These are phyloP conservation scores for Dactylonectria macrodidyma DNA, from an alignment of 2,329 filamentous ascomycete species.

Conservation along the genomic window DNA sequence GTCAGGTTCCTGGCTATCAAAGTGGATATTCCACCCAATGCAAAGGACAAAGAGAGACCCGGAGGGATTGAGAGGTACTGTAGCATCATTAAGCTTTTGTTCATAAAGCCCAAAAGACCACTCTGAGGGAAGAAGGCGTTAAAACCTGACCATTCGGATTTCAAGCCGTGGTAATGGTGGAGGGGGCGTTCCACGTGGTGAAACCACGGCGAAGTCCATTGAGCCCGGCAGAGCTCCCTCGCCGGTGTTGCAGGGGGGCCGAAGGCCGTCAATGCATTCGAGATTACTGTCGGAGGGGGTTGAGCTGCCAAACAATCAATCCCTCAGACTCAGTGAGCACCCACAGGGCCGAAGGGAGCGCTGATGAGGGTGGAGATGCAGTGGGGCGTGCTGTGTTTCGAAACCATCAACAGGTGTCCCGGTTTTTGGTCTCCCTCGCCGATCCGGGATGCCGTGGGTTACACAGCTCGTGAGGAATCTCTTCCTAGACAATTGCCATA, in stretches of 20 bases:
- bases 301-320: constrained; percentile 9
- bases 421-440: constrained; percentile 28
- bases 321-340: neutral
- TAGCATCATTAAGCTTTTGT: constrained; percentile 30
- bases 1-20: constrained; percentile 33
- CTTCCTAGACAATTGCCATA: constrained; percentile 26
- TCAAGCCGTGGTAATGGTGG: constrained; percentile 38
- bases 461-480: constrained; percentile 26
- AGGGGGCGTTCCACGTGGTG: constrained; percentile 45
- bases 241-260: constrained; percentile 22
- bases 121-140: constrained; percentile 31
- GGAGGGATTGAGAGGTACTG: neutral
- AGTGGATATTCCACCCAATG: constrained; percentile 36
- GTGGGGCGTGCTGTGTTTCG: constrained; percentile 29
- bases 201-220: constrained; percentile 38
- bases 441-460: constrained; percentile 34
- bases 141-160: constrained; percentile 39
- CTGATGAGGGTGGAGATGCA: constrained; percentile 9
- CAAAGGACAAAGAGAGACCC: neutral
- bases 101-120: constrained; percentile 21
- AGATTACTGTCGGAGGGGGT: constrained; percentile 8
- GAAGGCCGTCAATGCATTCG: constrained; percentile 29
- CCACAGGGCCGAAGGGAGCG: neutral
- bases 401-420: constrained; percentile 34
- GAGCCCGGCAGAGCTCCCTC: constrained; percentile 28